Base-by-base conservation (phyloP, 2,329 filamentous ascomycete species). In the Nemania serpens region DNA sequence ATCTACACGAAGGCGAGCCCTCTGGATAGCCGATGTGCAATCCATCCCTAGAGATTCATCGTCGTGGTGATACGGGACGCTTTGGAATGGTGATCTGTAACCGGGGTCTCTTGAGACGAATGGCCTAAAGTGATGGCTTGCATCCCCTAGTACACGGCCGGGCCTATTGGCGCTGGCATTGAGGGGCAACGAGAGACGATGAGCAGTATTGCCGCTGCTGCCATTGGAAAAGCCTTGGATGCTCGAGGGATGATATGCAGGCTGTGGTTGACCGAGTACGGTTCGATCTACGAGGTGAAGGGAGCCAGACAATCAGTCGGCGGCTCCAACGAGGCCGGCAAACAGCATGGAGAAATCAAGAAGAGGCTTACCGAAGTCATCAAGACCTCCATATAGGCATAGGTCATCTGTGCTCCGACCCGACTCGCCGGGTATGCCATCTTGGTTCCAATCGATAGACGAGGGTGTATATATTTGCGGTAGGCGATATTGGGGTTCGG, bases 101-200 rank as follows among this genome's bases (percentile, higher is more conserved):
- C 65, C 59, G 15, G 58, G 55, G 18, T 66, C 63, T 20, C 58
- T 68, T 0, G 51, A 37, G 15, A 58, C 13, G 34, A 68, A 68
- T 4, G 68, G 63, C 25, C 66, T 65, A 47, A 74, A 75, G 55
- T 75, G 68, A 58, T 71, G 72, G 33, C 71, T 74, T 13, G 72
- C 72, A 66, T 74, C 73, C 18, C 69, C 68, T 7, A 74, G 22
- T 5, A 74, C 64, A 18, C 70, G 71, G 42, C 51, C 55, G 43
- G 62, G 64, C 18, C 63, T 61, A 41, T 46, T 62, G 17, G 56
- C 51, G 22, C 47, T 51, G 11, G 58, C 43, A 43, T 43, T 52
- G 13, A 61, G 48, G 5, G 70, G 66, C 7, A 72, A 54, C 1
- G 71, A 71, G 36, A 69, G 29, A 42, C 65, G 69, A 11, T 66